Base-by-base conservation (phyloP, 306 rosid species). In the Cucumis cinereus region DNA sequence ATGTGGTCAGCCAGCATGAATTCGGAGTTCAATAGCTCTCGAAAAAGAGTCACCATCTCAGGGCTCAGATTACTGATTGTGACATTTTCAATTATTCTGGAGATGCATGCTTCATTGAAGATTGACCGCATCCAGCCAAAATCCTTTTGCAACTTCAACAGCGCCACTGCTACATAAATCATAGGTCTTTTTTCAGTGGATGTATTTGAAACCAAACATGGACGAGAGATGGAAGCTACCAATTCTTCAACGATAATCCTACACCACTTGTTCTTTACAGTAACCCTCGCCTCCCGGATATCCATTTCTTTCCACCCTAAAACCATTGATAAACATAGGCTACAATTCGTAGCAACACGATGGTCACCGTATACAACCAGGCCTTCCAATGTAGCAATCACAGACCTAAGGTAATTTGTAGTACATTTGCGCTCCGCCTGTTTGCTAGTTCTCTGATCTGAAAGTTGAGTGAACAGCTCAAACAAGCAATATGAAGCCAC, bases 181-280 rank as follows among this genome's bases (percentile, higher is more conserved):
- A 88, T 88, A 72, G 98, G 90, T 75, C 81, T 86, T 82, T 85
- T 87, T 47, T 71, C 76, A 61, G 76, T 73, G 78, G 82, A 81
- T 63, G 93, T 82, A 60, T 82, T 88, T 75, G 93, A 87, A 53
- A 89, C 82, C 58, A 91, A 69, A 77, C 86, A 83, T 7, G 96
- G 93, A 85, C 85, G 82, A 36, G 90, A 91, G 70, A 94, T 74
- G 60, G 90, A 90, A 73, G 85, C 78, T 66, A 90, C 82, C 80
- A 90, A 84, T 84, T 91, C 98, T 85, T 91, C 98, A 54, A 87
- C 85, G 55, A 94, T 89, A 84, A 94, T 77, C 86, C 96, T 86
- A 77, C 86, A 83, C 97, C 97, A 94, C 57, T 81, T 82, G 72
- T 83, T 82, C 38, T 81, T 87, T 79, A 78, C 83, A 50, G 47